Evolutionary conservation across 768 basidiomycete species (phyloP), one percentile per base, ranked within the genome.

Genomic region (Lanmaoa rubissima): DNA sequence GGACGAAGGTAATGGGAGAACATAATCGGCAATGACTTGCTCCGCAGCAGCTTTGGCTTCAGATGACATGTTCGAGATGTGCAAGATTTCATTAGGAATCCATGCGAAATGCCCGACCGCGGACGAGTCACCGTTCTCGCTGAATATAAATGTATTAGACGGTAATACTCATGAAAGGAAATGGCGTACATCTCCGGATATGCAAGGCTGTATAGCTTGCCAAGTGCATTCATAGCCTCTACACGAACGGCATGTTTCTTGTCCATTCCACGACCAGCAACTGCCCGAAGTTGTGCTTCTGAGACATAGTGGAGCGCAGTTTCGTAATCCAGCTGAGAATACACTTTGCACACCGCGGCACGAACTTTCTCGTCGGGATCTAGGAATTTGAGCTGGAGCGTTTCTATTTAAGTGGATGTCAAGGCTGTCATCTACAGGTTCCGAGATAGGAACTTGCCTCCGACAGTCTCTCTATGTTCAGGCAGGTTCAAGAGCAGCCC

Each of bases 351-450:
- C 1, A 86, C 85, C 1, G 92, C 87, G 7, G 89, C 84, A 31
- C 97, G 84, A 41, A 99, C 87, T 65, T 86, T 91, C 57, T 98
- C 97, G 60, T 98, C 97, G 0, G 92, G 87, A 70, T 99, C 97
- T 1, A 82, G 64, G 6, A 96, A 73, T 65, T 95, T 95, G 14
- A 73, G 66, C 24, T 72, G 66, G 34, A 95, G 73, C 36, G 83
- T 75, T 4, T 83, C 90, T 89, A 58, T 31, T 51, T 50, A 28
- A 46, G 57, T 42, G 46, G 36, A 48, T 16, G 49, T 57, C 53
- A 52, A 60, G 46, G 38, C 34, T 45, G 34, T 44, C 36, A 19
- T 46, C 35, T 38, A 52, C 19, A 10, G 19, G 32, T 31, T 36
- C n/a, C 19, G 45, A 31, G 43, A 57, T 24, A 46, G n/a, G 50